Evolutionary conservation across 1,139 yeast species (phyloP), one percentile per base, ranked within the genome.

Genomic region (Geotrichum aggregatum): DNA sequence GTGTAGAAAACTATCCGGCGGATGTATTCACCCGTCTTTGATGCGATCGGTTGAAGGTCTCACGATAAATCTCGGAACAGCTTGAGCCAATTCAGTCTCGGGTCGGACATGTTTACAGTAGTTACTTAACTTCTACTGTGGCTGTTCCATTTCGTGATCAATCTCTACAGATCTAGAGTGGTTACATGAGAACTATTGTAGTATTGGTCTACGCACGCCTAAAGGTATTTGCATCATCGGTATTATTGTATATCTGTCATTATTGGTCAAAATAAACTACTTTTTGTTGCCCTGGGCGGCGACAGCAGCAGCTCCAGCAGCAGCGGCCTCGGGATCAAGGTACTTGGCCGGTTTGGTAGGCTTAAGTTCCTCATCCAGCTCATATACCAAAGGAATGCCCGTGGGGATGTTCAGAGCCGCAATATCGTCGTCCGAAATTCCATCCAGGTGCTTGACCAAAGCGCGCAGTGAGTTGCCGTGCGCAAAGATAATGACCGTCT

Each of bases 391-490:
- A 70, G 98, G 98, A 63, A 91, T 92, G 80, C 97, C 98, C 65
- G 98, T 92, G 74, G 98, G 98, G 71, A 91, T 88, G 83, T 91
- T 91, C 72, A 91, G 83, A 61, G 84, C 88, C 59, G 97, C 92
- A 70, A 92, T 92, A 63, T 87, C 96, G 28, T 75, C 91, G 69
- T 88, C 96, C 59, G 96, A 86, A 71, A 92, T 87, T 66, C 82
- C 80, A 76, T 92, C 98, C 76, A 92, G 85, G 79, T 89, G 91
- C 83, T 91, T 92, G 68, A 91, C 97, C 63, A 92, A 78, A 61
- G 88, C 98, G 80, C 98, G 87, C 74, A 92, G 81, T 55, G 98
- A 91, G 87, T 92, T 92, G 76, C 98, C 98, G 78, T 92, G 98
- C 61, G 98, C 98, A 67, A 95, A 94, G 70, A 92, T 73, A 72